phyloP scores from a whole-genome alignment of 2,329 filamentous ascomycete genomes.

The Claviceps maximensis region DNA sequence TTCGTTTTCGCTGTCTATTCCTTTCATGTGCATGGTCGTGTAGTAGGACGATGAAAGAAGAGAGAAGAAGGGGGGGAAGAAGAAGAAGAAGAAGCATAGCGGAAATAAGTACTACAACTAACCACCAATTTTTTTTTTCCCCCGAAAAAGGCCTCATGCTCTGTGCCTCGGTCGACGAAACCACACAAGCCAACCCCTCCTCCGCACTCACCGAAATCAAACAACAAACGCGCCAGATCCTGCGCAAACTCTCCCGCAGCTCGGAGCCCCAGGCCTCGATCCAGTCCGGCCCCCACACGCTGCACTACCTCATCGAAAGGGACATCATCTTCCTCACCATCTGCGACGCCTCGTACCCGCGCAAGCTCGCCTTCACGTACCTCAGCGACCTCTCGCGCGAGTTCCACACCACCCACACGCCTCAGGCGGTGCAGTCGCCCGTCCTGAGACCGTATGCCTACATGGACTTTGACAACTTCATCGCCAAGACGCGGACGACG shows the following conservation, averaged over 20 bases:
- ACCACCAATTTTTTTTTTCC: too few species aligned
- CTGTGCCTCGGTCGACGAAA: constrained; percentile 83
- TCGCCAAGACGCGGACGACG: constrained; percentile 79
- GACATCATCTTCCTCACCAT: constrained; percentile 88
- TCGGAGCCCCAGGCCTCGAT: constrained; percentile 86
- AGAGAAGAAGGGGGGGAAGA: not conserved
- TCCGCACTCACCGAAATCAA: constrained; percentile 72
- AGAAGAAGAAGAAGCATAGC: not conserved
- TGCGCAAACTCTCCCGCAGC: constrained; percentile 77
- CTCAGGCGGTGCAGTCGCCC: constrained; percentile 58
- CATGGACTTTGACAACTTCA: constrained; percentile 97
- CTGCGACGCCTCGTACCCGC: constrained; percentile 85
- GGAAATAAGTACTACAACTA: constrained; percentile 2
- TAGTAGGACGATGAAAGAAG: not conserved
- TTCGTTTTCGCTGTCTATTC: constrained; percentile 24
- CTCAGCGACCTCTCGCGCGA: constrained; percentile 83
- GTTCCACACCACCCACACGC: constrained; percentile 75
- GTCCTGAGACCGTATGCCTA: constrained; percentile 84
- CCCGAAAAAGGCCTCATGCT: constrained; percentile 78
- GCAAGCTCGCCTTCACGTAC: constrained; percentile 97
- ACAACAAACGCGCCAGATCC: constrained; percentile 76
- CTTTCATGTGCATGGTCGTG: too few species aligned
- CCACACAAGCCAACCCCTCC: constrained; percentile 19
- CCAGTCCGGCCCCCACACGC: constrained; percentile 66
- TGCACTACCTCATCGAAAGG: constrained; percentile 80